Evolutionary conservation across 495 filamentous ascomycete species (phyloP).

Genomic region (Usnea hakonensis): DNA sequence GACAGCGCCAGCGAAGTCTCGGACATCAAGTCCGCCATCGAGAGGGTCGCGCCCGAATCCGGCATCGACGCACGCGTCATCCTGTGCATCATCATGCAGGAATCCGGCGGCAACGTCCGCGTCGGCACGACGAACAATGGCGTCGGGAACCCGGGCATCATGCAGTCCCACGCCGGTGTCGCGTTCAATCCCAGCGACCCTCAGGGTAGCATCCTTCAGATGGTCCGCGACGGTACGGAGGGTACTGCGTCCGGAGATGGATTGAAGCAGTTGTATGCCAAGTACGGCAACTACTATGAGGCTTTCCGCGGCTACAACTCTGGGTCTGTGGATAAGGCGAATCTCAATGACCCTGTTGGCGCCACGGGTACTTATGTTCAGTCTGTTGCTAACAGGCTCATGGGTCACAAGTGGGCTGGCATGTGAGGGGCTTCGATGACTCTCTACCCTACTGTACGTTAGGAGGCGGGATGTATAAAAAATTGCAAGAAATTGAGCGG

Average conservation of each 20-base stretch:
- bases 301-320: slow-evolving; percentile 34
- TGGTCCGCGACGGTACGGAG: slow-evolving; percentile 34
- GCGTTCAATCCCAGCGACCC: slow-evolving; percentile 13
- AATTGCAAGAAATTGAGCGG: too few relatives aligned
- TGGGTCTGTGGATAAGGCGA: slow-evolving; percentile 7
- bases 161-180: slow-evolving; percentile 33
- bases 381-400: slow-evolving; percentile 15
- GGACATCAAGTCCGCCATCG: slow-evolving; percentile 26
- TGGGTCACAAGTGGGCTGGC: slow-evolving; percentile 12
- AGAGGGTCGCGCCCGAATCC: slow-evolving; percentile 23
- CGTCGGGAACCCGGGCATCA: slow-evolving; percentile 36
- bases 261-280: slow-evolving; percentile 27
- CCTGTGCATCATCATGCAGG: slow-evolving; percentile 38
- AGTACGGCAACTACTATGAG: slow-evolving; percentile 16
- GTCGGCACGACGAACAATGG: slow-evolving; percentile 33
- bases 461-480: too few relatives aligned
- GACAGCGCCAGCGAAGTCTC: slow-evolving; percentile 21
- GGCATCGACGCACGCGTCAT: slow-evolving; percentile 33
- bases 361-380: slow-evolving; percentile 13
- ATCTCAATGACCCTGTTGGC: slow-evolving; percentile 8
- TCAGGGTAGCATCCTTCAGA: slow-evolving; percentile 24
- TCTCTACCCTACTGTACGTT: background rate
- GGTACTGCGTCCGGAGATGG: slow-evolving; percentile 34
- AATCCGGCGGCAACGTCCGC: slow-evolving; percentile 37
- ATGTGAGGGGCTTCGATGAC: background rate